phyloP scores from a whole-genome alignment of 2,329 filamentous ascomycete species.

The Verticillium klebahnii region DNA sequence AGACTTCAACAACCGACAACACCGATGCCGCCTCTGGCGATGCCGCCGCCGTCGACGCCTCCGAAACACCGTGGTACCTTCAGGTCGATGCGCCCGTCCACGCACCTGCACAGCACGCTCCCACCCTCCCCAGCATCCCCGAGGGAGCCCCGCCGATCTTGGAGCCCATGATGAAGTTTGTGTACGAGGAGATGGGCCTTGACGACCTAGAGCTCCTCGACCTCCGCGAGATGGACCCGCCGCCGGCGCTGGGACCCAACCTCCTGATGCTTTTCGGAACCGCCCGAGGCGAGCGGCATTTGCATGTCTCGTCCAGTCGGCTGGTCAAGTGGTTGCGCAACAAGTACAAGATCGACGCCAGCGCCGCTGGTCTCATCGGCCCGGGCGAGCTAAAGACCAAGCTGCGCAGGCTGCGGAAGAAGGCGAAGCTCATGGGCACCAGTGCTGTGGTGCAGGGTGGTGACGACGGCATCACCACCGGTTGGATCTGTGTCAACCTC shows the following conservation, averaged over 20 bases:
- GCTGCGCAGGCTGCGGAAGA: constrained; percentile 72
- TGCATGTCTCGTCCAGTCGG: constrained; percentile 87
- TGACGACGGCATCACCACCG: constrained; percentile 86
- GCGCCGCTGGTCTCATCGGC: constrained; percentile 83
- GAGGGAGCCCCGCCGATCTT: constrained; percentile 67
- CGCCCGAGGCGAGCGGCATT: constrained; percentile 85
- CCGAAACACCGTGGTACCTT: constrained; percentile 74
- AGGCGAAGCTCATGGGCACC: constrained; percentile 74
- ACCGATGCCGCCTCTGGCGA: neutral
- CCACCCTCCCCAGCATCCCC: constrained; percentile 53
- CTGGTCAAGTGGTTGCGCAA: constrained; percentile 80
- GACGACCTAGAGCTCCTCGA: constrained; percentile 79
- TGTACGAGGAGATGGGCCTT: constrained; percentile 80
- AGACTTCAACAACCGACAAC: neutral
- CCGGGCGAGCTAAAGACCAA: constrained; percentile 89
- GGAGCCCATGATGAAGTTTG: constrained; percentile 66
- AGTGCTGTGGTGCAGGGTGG: constrained; percentile 58
- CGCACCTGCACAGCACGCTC: constrained; percentile 40
- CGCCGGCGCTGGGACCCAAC: constrained; percentile 80
- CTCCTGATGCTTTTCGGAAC: constrained; percentile 91
- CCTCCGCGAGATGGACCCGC: constrained; percentile 77
- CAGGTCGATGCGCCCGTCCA: constrained; percentile 61
- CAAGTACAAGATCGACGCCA: constrained; percentile 66
- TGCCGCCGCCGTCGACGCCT: neutral
- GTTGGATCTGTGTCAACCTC: constrained; percentile 94